A percentile compares a stretch with the other conserved stretches of the same genome.
These are phyloP conservation scores for Musa schizocarpa DNA, from an alignment of 176 grass and related monocot genomes.

Conservation along the genomic window DNA sequence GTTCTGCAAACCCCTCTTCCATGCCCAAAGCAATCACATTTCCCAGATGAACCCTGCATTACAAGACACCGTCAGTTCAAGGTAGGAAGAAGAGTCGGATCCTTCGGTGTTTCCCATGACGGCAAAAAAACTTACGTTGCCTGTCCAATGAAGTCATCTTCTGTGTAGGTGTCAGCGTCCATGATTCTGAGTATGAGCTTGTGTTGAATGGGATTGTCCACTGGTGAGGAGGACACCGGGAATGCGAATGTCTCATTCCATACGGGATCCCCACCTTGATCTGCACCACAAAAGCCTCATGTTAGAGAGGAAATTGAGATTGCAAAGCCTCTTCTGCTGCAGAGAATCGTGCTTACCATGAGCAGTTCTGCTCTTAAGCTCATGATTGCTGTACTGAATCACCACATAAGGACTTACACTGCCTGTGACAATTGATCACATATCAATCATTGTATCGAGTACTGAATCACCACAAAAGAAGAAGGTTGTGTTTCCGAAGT, in stretches of 20 bases:
- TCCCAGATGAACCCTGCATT: slow-evolving; percentile 57
- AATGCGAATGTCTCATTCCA: slow-evolving; percentile 88
- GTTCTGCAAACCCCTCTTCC: slow-evolving; percentile 37
- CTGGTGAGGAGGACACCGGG: slow-evolving; percentile 33
- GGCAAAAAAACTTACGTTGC: slow-evolving; percentile 48
- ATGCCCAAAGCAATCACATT: slow-evolving; percentile 52
- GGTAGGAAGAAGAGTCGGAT: no score
- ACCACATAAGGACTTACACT: slow-evolving; percentile 68
- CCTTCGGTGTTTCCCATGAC: not conserved
- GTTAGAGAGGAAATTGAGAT: not conserved
- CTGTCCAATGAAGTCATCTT: slow-evolving; percentile 66
- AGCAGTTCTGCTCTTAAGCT: slow-evolving; percentile 66
- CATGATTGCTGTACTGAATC: slow-evolving; percentile 62
- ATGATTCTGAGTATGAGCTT: slow-evolving; percentile 60
- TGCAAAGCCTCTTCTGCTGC: not conserved
- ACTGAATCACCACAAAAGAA: no score
- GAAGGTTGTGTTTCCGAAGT: no score
- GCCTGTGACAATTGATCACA: slow-evolving; percentile 28
- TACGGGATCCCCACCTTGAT: slow-evolving; percentile 50
- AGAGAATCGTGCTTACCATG: slow-evolving; percentile 21
- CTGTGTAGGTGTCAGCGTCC: slow-evolving; percentile 60
- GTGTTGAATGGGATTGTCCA: slow-evolving; percentile 28
- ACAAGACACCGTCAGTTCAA: not conserved
- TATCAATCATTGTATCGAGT: not conserved
- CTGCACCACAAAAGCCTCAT: slow-evolving; percentile 16